A percentile compares a stretch with the other conserved stretches of the same genome.
These are phyloP conservation scores for Russula lepida DNA, from an alignment of 768 basidiomycete genomes.

Conservation along the genomic window DNA sequence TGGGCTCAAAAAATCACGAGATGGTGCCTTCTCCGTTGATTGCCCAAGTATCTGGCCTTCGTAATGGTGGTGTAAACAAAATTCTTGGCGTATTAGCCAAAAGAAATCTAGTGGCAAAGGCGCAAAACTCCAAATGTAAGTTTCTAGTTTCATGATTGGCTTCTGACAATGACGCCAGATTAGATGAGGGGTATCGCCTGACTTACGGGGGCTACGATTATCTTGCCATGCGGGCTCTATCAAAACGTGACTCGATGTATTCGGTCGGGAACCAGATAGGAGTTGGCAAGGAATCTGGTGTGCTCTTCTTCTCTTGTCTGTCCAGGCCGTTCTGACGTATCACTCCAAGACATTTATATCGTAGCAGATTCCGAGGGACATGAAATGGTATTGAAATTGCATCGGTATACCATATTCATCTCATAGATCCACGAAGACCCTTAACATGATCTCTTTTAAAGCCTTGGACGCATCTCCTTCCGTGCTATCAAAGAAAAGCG, in stretches of 20 bases:
- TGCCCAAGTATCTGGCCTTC: slow-evolving; percentile 85
- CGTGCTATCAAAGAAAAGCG: slow-evolving; percentile 93
- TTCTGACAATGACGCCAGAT: not conserved
- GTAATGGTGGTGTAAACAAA: slow-evolving; percentile 92
- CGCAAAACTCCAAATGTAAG: slow-evolving; percentile 90
- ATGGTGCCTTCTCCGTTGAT: slow-evolving; percentile 86
- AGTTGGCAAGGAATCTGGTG: slow-evolving; percentile 95
- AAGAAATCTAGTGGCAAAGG: slow-evolving; percentile 79
- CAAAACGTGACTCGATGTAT: slow-evolving; percentile 78
- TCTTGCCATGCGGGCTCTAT: slow-evolving; percentile 87
- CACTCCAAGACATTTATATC: slow-evolving; percentile 67
- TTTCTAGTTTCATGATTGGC: not conserved
- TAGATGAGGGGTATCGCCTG: slow-evolving; percentile 94
- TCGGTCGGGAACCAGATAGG: slow-evolving; percentile 98
- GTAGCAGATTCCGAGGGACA: slow-evolving; percentile 80
- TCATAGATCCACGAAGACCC: not conserved
- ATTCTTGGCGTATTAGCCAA: slow-evolving; percentile 84
- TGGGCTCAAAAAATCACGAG: slow-evolving; percentile 97
- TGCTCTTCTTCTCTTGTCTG: slow-evolving; percentile 19
- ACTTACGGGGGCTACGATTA: slow-evolving; percentile 99
- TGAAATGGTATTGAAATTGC: slow-evolving; percentile 87
- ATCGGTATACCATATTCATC: slow-evolving; percentile 49
- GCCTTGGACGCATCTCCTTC: slow-evolving; percentile 95
- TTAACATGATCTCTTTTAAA: slow-evolving; percentile 27
- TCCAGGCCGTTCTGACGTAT: not conserved